A percentile compares a stretch with the other conserved stretches of the same genome.
Conservation (phyloP, 306 rosid genomes). For the Cucurbita argyrosperma region DNA sequence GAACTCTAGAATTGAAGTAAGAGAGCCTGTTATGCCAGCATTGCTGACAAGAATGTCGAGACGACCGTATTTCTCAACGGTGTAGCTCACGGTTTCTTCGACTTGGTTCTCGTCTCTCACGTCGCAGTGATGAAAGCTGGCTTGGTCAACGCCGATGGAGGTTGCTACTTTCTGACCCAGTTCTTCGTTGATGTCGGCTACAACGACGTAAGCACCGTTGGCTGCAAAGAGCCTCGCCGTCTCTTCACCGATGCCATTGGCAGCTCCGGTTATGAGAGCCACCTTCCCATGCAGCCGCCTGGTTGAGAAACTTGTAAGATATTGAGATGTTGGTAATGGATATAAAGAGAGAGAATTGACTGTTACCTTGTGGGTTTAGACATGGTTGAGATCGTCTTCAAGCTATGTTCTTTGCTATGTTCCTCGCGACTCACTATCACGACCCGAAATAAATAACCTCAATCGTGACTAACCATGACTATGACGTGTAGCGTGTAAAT, state of each 20-base stretch:
- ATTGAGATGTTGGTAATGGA: neutral
- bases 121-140: constrained; percentile 53
- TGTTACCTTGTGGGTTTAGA: no score
- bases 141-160: constrained; percentile 34
- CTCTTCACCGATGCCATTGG: constrained; percentile 76
- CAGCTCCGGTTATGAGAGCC: constrained; percentile 63
- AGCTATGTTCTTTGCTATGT: no score
- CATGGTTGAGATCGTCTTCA: no score
- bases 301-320: neutral
- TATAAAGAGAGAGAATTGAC: no score
- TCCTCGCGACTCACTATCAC: no score
- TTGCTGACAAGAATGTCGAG: constrained; percentile 60
- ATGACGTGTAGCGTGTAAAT: no score
- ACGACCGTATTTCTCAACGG: constrained; percentile 35
- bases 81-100: constrained; percentile 19
- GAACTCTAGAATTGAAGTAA: constrained; percentile 42
- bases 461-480: no score
- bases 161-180: constrained; percentile 34
- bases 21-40: constrained; percentile 50
- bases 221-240: constrained; percentile 40
- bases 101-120: constrained; percentile 48
- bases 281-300: constrained; percentile 53
- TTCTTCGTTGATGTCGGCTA: constrained; percentile 61
- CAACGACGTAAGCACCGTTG: constrained; percentile 57
- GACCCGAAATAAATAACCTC: no score